Conservation (phyloP, 768 basidiomycete species). For the Lentinula guzmanii region DNA sequence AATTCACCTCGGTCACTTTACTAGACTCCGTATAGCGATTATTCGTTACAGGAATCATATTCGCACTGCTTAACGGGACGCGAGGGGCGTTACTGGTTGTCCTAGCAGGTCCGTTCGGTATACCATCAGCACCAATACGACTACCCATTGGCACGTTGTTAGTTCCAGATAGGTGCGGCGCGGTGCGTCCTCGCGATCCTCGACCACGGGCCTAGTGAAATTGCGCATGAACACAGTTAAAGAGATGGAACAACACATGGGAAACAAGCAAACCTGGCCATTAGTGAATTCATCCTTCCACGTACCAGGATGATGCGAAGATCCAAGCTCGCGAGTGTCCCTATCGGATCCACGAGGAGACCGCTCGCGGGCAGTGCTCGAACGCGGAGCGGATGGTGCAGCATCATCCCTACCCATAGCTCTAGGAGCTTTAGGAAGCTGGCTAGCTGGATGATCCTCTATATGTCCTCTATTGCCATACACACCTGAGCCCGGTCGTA, state of each 20-base stretch:
- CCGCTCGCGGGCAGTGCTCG: not conserved
- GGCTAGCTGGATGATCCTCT: not conserved
- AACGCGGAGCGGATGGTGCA: not conserved
- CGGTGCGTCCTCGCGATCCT: conserved; percentile 12
- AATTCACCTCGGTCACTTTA: not conserved
- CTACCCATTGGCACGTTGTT: conserved; percentile 5
- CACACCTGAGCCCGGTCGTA: conserved; percentile 17
- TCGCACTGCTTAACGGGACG: conserved; percentile 12
- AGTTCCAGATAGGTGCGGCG: not conserved
- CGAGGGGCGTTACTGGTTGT: not conserved
- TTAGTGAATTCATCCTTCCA: not conserved
- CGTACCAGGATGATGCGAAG: not conserved
- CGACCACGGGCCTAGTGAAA: conserved; percentile 12
- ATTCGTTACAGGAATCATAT: conserved; percentile 14
- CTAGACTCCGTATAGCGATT: not conserved
- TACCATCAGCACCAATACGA: conserved; percentile 15
- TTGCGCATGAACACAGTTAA: too few species aligned
- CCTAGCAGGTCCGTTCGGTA: conserved; percentile 18
- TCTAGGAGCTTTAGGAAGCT: not conserved
- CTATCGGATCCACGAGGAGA: not conserved
- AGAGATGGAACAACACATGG: not conserved
- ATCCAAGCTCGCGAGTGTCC: not conserved
- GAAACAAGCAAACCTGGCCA: not conserved
- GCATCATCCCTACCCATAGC: conserved; percentile 4
- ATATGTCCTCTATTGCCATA: conserved; percentile 19